These are phyloP conservation scores for Didymella pinodella DNA, from an alignment of 2,329 filamentous ascomycete genomes.

Conservation along the genomic window DNA sequence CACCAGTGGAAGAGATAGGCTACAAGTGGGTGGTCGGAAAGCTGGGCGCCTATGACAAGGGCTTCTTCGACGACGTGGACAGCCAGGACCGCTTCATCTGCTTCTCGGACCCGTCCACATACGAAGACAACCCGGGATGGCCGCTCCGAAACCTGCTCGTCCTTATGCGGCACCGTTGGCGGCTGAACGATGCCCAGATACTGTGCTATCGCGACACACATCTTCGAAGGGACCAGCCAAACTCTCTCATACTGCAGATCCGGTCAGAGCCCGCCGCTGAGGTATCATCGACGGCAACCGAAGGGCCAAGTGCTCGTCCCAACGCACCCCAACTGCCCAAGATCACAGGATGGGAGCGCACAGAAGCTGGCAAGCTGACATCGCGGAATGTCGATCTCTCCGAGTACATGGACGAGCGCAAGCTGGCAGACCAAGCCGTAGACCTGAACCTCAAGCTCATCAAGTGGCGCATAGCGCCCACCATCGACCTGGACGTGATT, in stretches of 20 bases:
- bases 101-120: constrained; percentile 93
- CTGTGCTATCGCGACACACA: constrained; percentile 90
- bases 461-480: constrained; percentile 96
- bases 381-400: constrained; percentile 82
- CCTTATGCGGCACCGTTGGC: constrained; percentile 82
- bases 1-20: constrained; percentile 63
- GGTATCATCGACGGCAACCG: constrained; percentile 15
- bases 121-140: constrained; percentile 87
- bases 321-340: constrained; percentile 73
- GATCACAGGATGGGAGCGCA: constrained; percentile 94
- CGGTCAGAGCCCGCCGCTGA: constrained; percentile 33
- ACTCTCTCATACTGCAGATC: constrained; percentile 75
- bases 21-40: constrained; percentile 81
- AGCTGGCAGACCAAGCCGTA: constrained; percentile 90
- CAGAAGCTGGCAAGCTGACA: constrained; percentile 77
- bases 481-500: constrained; percentile 84
- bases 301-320: constrained; percentile 28
- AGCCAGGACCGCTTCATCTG: constrained; percentile 81
- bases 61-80: constrained; percentile 79
- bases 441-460: constrained; percentile 97
- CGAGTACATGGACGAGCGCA: constrained; percentile 90
- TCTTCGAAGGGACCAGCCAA: constrained; percentile 76
- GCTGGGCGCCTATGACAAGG: constrained; percentile 79
- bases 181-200: constrained; percentile 78
- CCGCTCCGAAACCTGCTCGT: constrained; percentile 88